Conservation (phyloP, 139 green algal genomes). For the Tetradesmus lagerheimii region DNA sequence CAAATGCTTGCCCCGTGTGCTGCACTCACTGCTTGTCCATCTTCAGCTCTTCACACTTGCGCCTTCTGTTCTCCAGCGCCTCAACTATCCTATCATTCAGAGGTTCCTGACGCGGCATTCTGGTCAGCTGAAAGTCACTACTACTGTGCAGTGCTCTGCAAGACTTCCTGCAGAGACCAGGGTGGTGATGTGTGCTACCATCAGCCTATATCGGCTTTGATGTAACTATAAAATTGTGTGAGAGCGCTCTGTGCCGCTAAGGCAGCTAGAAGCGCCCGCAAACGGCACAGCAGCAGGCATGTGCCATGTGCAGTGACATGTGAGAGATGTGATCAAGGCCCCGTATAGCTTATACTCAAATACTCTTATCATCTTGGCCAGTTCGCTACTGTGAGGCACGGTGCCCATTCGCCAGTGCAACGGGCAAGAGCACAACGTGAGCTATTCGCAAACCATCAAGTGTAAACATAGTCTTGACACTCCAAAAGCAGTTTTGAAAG, state of each 20-base stretch:
- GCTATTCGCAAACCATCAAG: too few relatives aligned
- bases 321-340: neutral
- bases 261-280: neutral
- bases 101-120: neutral
- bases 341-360: neutral
- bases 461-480: neutral
- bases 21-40: neutral
- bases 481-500: neutral
- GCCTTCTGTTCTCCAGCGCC: neutral
- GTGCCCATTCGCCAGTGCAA: too few relatives aligned
- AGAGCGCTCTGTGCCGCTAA: neutral
- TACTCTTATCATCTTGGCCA: too few relatives aligned
- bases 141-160: neutral
- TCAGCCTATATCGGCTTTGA: too few relatives aligned
- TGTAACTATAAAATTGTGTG: too few relatives aligned
- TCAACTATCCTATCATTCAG: conserved; percentile 23
- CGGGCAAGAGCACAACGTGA: too few relatives aligned
- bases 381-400: too few relatives aligned
- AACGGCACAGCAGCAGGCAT: neutral
- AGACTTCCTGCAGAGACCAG: neutral
- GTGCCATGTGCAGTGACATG: neutral
- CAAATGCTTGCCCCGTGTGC: neutral
- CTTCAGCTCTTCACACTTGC: neutral
- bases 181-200: neutral
- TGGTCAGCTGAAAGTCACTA: neutral